Base-by-base conservation (phyloP, 805 yeast species). In the Candida lessepsii region DNA sequence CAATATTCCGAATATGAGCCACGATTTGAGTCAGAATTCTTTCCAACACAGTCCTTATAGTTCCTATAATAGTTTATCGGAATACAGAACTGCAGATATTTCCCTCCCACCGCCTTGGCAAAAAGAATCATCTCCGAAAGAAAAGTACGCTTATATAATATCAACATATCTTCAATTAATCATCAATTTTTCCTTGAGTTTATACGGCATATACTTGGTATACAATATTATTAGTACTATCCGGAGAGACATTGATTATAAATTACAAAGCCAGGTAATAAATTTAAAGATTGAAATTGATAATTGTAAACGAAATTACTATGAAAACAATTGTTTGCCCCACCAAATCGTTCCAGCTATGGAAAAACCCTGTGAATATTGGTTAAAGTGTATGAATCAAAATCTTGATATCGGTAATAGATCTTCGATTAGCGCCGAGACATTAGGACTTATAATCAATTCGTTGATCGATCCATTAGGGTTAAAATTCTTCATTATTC, bases 401-500 rank as follows among this genome's bases (percentile, higher is more conserved):
- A 39, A 39, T 25, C 56, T 70, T 52, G 47, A 57, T 40, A 65
- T 71, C 1, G 78, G 81, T 3, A 72, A 79, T 49, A 55, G 53
- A 27, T 70, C 86, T 1, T 68, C 72, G 31, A 64, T 83, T 9
- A 73, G 80, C 44, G 86, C 86, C 1, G 79, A 76, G 40, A 73
- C 83, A 0, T 49, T 84, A 2, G 90, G 89, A 0, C 60, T 76
- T 35, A 63, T 83, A 11, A 49, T 83, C 9, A 81, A 82, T 50
- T 75, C 83, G 0, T 65, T 84, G 40, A 67, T 83, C 14, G 86
- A 83, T 47, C 89, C 88, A 0, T 69, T 85, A 31, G 81, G 86
- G 3, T 60, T 73, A 46, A 80, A 82, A 54, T 76, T 83, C 14
- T 65, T 80, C 32, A 24, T 69, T 3, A 69, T 80, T 3, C 52